A percentile compares a stretch with the other conserved stretches of the same genome.
Evolutionary conservation across 805 yeast genomes (phyloP).

Genomic region (Saccharomycopsis guyanensis): DNA sequence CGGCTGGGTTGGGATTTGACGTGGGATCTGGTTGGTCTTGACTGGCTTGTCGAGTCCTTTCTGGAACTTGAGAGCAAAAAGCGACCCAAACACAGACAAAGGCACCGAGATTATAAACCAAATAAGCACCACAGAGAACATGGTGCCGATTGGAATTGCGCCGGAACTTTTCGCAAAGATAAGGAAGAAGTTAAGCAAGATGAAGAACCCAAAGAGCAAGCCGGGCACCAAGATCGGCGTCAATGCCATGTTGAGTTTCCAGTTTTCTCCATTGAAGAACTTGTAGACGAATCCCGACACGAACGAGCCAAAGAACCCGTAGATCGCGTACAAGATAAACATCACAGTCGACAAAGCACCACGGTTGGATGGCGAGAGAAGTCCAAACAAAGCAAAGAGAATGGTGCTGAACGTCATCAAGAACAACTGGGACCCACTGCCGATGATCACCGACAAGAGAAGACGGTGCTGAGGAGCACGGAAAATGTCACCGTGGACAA

Average conservation of each 20-base stretch:
- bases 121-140: slow-evolving; percentile 68
- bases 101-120: slow-evolving; percentile 89
- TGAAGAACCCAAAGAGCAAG: slow-evolving; percentile 49
- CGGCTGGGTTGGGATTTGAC: slow-evolving; percentile 92
- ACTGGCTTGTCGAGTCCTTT: slow-evolving; percentile 63
- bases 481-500: slow-evolving; percentile 92
- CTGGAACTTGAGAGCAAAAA: slow-evolving; percentile 54
- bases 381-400: slow-evolving; percentile 78
- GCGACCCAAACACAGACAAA: slow-evolving; percentile 73
- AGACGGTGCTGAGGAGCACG: slow-evolving; percentile 69
- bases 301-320: slow-evolving; percentile 78
- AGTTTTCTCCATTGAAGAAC: slow-evolving; percentile 83
- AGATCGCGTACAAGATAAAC: slow-evolving; percentile 74
- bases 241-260: slow-evolving; percentile 78
- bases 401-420: slow-evolving; percentile 69
- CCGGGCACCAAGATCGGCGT: slow-evolving; percentile 90
- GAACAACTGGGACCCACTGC: slow-evolving; percentile 81
- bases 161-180: slow-evolving; percentile 79
- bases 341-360: slow-evolving; percentile 88
- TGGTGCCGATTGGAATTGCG: slow-evolving; percentile 88
- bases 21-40: slow-evolving; percentile 88
- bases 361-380: slow-evolving; percentile 88
- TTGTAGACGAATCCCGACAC: slow-evolving; percentile 82
- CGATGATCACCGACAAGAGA: slow-evolving; percentile 71
- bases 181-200: slow-evolving; percentile 75